Conservation (phyloP, 805 yeast genomes). For the Lipomyces yamanashiensis region DNA sequence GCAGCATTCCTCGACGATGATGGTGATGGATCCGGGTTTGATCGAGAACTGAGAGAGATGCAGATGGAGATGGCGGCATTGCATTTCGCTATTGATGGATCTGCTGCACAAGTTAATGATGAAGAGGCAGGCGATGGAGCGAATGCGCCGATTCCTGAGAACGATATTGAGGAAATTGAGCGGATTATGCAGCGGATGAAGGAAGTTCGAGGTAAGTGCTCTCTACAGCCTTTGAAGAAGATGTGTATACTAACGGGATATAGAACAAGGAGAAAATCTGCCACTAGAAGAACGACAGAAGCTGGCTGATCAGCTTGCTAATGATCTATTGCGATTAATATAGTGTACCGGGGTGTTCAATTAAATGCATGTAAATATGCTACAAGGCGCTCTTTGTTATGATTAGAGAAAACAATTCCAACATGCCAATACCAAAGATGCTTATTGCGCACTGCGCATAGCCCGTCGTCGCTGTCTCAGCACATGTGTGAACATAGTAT, state of each 20-base stretch:
- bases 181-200: constrained; percentile 40
- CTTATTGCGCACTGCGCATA: constrained; percentile 22
- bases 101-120: constrained; percentile 11
- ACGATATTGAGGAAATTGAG: constrained; percentile 41
- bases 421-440: background rate
- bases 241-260: background rate
- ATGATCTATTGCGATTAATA: constrained; percentile 39
- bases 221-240: background rate
- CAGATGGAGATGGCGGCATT: constrained; percentile 37
- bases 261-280: constrained; percentile 33
- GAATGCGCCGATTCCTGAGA: constrained; percentile 24
- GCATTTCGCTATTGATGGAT: constrained; percentile 27
- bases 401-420: background rate
- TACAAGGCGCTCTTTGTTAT: background rate
- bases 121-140: constrained; percentile 8
- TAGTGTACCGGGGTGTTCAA: background rate
- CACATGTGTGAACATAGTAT: constrained; percentile 85
- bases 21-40: constrained; percentile 25
- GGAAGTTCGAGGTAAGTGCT: constrained; percentile 37
- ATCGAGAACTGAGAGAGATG: constrained; percentile 32
- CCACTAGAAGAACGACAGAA: constrained; percentile 42
- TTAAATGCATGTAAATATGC: background rate
- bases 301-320: constrained; percentile 45
- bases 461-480: constrained; percentile 83
- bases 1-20: constrained; percentile 7